Percentiles rank a stretch among this genome's conserved stretches.
Conservation (phyloP, 352 stramenopile species). For the Pythium aristosporum region DNA sequence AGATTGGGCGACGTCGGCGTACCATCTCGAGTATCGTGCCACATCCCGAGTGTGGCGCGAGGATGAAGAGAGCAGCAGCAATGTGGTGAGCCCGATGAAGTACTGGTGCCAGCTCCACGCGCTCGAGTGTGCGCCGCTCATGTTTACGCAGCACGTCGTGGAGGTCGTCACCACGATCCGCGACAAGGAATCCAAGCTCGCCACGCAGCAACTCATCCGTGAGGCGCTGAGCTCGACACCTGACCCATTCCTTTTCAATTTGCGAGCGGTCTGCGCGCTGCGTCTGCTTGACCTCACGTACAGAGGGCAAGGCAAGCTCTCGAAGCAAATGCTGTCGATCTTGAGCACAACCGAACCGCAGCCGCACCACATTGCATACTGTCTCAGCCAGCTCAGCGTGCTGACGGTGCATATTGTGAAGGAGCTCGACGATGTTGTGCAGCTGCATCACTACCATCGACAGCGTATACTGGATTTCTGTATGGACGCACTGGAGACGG, state of each 20-base stretch:
- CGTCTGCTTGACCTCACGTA: constrained; percentile 65
- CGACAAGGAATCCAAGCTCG: constrained; percentile 63
- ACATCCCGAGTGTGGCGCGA: neutral
- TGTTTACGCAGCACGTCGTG: constrained; percentile 73
- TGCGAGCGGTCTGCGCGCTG: constrained; percentile 50
- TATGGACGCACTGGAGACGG: constrained; percentile 52
- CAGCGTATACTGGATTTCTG: constrained; percentile 53
- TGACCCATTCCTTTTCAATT: constrained; percentile 58
- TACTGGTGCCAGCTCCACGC: constrained; percentile 53
- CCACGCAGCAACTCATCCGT: constrained; percentile 45
- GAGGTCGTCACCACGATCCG: constrained; percentile 68
- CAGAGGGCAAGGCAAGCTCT: constrained; percentile 58
- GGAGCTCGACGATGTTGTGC: constrained; percentile 62
- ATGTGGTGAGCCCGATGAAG: constrained; percentile 29
- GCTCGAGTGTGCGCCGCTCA: constrained; percentile 51
- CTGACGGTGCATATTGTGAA: constrained; percentile 73
- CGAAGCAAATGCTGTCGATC: constrained; percentile 67
- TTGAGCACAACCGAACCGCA: constrained; percentile 38
- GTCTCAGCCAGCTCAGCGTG: constrained; percentile 47
- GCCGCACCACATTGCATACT: constrained; percentile 51
- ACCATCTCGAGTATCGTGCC: constrained; percentile 10
- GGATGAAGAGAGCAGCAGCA: constrained; percentile 7
- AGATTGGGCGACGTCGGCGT: constrained; percentile 7
- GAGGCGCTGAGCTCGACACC: constrained; percentile 43
- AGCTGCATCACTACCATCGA: constrained; percentile 44